Evolutionary conservation across 495 filamentous ascomycete species (phyloP).

Genomic region (Talaromyces ruber): DNA sequence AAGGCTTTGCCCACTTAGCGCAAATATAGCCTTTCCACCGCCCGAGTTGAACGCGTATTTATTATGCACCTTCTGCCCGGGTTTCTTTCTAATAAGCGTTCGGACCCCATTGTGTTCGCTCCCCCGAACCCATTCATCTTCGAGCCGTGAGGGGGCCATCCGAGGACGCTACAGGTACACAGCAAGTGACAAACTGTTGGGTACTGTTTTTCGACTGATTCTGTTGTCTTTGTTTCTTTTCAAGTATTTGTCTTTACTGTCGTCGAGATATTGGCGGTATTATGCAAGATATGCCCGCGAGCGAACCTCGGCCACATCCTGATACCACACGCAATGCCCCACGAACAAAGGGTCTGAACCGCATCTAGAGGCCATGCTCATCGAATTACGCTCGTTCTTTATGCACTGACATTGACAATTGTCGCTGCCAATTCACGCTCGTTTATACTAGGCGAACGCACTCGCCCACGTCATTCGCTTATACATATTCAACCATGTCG

Average conservation of each 20-base stretch:
- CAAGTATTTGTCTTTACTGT: not conserved
- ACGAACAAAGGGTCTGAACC: not conserved
- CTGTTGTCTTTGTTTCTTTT: not conserved
- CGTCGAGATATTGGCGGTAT: not conserved
- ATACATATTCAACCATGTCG: not conserved
- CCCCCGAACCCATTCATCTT: not conserved
- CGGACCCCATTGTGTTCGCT: not conserved
- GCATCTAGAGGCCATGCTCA: not conserved
- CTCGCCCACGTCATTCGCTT: slow-evolving; percentile 4
- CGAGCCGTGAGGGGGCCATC: not conserved
- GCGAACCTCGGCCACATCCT: not conserved
- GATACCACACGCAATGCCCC: not conserved
- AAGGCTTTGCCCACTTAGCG: not conserved
- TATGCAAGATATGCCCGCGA: not conserved
- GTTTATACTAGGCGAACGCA: not conserved
- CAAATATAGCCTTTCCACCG: not conserved
- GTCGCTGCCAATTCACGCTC: slow-evolving; percentile 3
- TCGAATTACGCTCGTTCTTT: not conserved
- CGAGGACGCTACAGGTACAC: not conserved
- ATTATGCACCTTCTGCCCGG: not conserved
- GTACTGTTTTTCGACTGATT: not conserved
- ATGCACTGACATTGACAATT: not conserved
- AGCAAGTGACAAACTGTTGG: not conserved
- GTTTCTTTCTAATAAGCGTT: not conserved
- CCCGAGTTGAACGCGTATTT: not conserved